Base-by-base conservation (phyloP, 148 eudicot genomes). In the Camellia granthamiana region DNA sequence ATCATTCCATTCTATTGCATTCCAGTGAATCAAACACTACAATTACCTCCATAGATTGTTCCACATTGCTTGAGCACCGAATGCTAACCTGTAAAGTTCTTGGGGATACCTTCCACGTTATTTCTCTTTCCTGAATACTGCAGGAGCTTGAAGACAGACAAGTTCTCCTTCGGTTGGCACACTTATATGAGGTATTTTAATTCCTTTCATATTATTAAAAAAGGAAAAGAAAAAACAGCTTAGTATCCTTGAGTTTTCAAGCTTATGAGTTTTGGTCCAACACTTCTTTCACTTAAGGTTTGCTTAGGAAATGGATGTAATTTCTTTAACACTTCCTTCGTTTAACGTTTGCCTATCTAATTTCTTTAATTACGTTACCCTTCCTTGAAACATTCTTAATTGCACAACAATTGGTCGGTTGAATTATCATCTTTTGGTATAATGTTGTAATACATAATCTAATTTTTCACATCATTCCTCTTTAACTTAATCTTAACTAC, bases 91-190 rank as follows among this genome's bases (percentile, higher is more conserved):
- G 21, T 67, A 18, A 68, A 18, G 47, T 78, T 67, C 49, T 65
- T n/a, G 30, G 55, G 23, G 52, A 41, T 10, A 49, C 71, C 19
- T 55, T 46, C 15, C 52, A 19, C 41, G 60, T 47, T 55, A 23
- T 18, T 21, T 68, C 15, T 42, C 0, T 77, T 70, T 7, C 71
- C 51, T 78, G 41, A 68, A 62, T 77, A 76, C 71, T 81, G 65
- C 85, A 97, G 98, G 98, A 94, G 84, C 95, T 94, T 72, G 92
- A 86, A 83, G 93, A 89, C 78, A 93, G 97, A 80, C 82, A 81
- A 59, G 90, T 89, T 75, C 93, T 97, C 64, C 93, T 97, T 77
- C 97, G 99, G 8, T 82, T 97, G 82, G 98, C 98, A 49, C 99
- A 97, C 90, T 78, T 97, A 82, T 97, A 82, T 70, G 99, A 97